Percentiles rank a stretch among this genome's conserved stretches.
phyloP scores from a whole-genome alignment of 2,329 filamentous ascomycete genomes.

The Apiospora arundinis region DNA sequence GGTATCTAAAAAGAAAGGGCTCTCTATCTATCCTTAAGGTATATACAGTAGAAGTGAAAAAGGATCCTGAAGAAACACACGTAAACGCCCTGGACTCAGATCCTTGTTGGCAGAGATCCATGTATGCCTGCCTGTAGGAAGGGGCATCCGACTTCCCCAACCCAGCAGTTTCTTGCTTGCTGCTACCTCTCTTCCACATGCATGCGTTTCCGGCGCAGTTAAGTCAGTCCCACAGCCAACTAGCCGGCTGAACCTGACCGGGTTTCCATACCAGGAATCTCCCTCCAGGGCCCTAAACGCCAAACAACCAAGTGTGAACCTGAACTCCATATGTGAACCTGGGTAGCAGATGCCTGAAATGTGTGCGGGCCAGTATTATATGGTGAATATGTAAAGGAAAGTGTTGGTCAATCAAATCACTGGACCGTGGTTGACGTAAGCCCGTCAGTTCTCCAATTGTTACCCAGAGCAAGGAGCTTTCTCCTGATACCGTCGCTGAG shows the following conservation, averaged over 20 bases:
- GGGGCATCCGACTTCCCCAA: neutral
- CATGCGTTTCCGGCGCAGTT: neutral
- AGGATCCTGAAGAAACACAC: neutral
- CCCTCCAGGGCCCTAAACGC: neutral
- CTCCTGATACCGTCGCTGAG: constrained; percentile 53
- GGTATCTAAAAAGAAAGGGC: neutral
- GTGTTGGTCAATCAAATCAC: neutral
- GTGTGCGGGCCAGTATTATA: neutral
- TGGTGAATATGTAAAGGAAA: neutral
- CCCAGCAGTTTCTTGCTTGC: neutral
- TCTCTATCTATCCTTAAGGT: neutral
- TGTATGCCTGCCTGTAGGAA: neutral
- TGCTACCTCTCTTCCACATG: neutral
- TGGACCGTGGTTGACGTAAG: constrained; percentile 19
- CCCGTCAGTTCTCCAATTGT: constrained; percentile 46
- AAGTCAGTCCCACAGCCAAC: neutral
- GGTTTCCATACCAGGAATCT: neutral
- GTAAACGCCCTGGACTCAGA: neutral
- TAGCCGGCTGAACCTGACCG: neutral
- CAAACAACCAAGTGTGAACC: neutral
- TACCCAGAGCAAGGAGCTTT: constrained; percentile 48
- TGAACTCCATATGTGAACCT: neutral
- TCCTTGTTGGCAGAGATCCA: neutral
- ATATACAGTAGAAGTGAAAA: neutral
- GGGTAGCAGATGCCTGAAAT: neutral